Evolutionary conservation across 768 basidiomycete species (phyloP).

Genomic region (Favolaschia claudopus): DNA sequence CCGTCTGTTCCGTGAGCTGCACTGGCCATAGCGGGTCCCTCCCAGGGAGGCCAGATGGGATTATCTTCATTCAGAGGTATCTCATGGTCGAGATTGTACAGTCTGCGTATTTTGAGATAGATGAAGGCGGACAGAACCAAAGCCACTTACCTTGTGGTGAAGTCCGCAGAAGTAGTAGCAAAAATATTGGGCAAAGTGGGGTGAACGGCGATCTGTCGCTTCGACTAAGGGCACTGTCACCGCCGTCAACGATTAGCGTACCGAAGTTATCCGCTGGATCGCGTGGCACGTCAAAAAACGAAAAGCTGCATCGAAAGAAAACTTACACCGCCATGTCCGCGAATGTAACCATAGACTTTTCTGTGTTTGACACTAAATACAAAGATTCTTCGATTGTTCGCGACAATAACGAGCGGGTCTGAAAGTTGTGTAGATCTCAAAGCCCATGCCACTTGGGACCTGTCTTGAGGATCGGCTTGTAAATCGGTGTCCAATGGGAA

Average conservation of each 20-base stretch:
- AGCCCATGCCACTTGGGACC: constrained; percentile 61
- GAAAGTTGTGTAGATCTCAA: constrained; percentile 50
- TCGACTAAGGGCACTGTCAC: too few species aligned
- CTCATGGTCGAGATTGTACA: constrained; percentile 66
- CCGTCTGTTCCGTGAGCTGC: constrained; percentile 74
- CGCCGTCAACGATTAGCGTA: too few species aligned
- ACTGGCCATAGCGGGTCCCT: constrained; percentile 61
- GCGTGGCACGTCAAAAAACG: constrained; percentile 1
- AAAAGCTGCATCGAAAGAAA: background rate
- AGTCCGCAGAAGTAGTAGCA: constrained; percentile 78
- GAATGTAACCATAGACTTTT: constrained; percentile 54
- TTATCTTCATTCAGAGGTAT: constrained; percentile 50
- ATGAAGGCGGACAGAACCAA: background rate
- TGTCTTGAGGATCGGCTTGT: background rate
- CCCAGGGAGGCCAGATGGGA: constrained; percentile 64
- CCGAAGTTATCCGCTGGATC: constrained; percentile 65
- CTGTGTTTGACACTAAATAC: constrained; percentile 56
- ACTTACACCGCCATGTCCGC: constrained; percentile 79
- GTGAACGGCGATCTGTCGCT: too few species aligned
- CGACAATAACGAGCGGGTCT: constrained; percentile 68
- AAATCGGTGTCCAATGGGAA: background rate
- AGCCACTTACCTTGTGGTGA: constrained; percentile 51
- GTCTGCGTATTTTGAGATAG: constrained; percentile 35
- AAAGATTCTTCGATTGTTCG: constrained; percentile 61
- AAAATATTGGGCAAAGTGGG: constrained; percentile 63